Base-by-base conservation (phyloP, 805 yeast species). In the Metschnikowia lochheadii region DNA sequence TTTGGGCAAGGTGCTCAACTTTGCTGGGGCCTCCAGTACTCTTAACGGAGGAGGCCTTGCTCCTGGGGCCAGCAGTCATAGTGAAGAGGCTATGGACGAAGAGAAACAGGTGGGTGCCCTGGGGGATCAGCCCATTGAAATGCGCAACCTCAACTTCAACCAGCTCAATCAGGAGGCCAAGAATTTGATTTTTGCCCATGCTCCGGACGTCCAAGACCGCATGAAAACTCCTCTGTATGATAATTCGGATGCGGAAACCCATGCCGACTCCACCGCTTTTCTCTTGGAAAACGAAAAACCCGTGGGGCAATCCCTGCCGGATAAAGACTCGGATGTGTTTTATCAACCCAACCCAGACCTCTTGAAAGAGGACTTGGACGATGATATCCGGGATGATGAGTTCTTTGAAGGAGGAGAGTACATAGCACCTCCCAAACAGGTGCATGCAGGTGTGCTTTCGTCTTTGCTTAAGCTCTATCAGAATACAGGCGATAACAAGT, bases 361-460 rank as follows among this genome's bases (percentile, higher is more conserved):
- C 14, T 71, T 70, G 46, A 57, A 62, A 32, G 72, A 69, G 14
- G 70, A 65, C 31, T 60, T 64, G 34, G 64, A 65, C 51, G 68
- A 62, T 5, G 72, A 62, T 13, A 61, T 58, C 2, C 71, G 72
- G 51, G 59, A 60, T 40, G 65, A 64, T 5, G 55, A 57, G 21
- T 63, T 65, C 29, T 64, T 63, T 15, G 67, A 62, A 17, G 64
- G 59, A 34, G 67, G 60, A 20, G 78, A 68, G 15, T 81, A 79
- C 41, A 73, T 79, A 48, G 77, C 82, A 1, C 79, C 84, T 0
- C 81, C 85, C 6, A 72, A 76, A 39, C 79, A 78, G 48, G 91
- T 89, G 11, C 85, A 85, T 57, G 90, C 90, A 23, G 97, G 97
- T 66, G 92, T 90, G 15, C 75, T 90, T 29, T 87, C 96, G 0